Evolutionary conservation across 1,284 basidiomycete genomes (phyloP).

Genomic region (Fistulina hepatica): DNA sequence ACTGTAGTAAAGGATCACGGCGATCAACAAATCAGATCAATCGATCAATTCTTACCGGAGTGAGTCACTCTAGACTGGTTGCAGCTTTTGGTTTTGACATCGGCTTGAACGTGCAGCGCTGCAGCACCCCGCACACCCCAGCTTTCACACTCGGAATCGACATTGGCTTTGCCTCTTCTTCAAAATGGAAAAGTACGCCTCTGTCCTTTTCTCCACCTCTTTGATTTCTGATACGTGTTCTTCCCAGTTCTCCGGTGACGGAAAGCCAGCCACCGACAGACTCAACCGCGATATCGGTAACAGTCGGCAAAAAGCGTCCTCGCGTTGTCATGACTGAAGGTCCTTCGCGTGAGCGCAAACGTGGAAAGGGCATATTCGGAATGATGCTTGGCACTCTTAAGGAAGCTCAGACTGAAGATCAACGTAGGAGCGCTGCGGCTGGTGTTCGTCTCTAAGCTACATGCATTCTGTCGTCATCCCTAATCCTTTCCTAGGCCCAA

Average conservation of each 20-base stretch:
- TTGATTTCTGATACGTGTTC: slow-evolving; percentile 17
- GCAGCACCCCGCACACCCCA: no score
- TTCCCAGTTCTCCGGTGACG: slow-evolving; percentile 25
- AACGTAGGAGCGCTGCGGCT: slow-evolving; percentile 66
- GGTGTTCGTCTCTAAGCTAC: slow-evolving; percentile 40
- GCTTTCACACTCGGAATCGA: no score
- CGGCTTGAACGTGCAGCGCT: no score
- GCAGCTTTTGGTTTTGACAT: no score
- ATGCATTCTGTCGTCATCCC: not conserved
- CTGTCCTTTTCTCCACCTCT: no score
- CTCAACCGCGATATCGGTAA: slow-evolving; percentile 22
- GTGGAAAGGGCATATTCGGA: slow-evolving; percentile 77
- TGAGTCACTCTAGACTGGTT: no score
- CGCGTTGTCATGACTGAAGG: slow-evolving; percentile 51
- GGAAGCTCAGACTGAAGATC: slow-evolving; percentile 74
- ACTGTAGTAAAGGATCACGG: no score
- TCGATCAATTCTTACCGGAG: no score
- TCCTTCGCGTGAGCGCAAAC: slow-evolving; percentile 45
- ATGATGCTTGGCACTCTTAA: slow-evolving; percentile 68
- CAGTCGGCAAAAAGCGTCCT: slow-evolving; percentile 47
- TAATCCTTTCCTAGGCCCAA: slow-evolving; percentile 44
- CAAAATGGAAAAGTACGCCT: no score
- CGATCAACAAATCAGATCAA: no score
- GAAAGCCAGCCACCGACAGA: slow-evolving; percentile 26
- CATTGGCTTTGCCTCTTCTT: no score